Evolutionary conservation across 2,329 filamentous ascomycete species (phyloP), one percentile per base, ranked within the genome.

Genomic region (Onygenales sp.): DNA sequence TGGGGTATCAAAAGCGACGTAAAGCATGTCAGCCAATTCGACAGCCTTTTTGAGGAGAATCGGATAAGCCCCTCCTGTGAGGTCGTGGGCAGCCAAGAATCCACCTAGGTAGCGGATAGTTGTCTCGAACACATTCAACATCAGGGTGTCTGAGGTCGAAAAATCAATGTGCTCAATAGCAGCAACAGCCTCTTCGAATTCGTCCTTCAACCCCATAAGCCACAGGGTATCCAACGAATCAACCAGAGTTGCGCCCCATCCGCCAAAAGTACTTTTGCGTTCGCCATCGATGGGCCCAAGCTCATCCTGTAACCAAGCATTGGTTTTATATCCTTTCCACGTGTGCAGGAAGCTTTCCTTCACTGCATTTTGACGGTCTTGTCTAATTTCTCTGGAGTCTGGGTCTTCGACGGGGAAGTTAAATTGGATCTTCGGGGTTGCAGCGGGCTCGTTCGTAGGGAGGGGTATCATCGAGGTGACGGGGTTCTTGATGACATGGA

Each of bases 221-320:
- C 76, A 79, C 2, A 85, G 73, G 0, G 81, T 82, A 56, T 84
- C 81, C 50, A 85, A 71, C 0, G 75, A 69, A 61, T 85, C 82
- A 27, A 85, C 75, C 49, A 84, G 64, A 0, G 81, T 83, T 2
- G 80, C 81, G 0, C 73, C 80, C 74, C 79, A 82, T 27, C 83
- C 84, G 11, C 80, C 81, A 66, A 84, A 85, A 36, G 79, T 77
- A 59, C 85, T 76, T 44, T 75, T 75, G 48, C 66, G 71, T 2
- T 65, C 61, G 9, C 75, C 81, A 13, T 75, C 75, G 8, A 86
- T 60, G 3, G 84, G 84, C 33, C 73, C 72, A 51, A 86, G 70
- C 59, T 85, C 84, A 63, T 87, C 83, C 48, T 77, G 74, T 60
- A 78, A 75, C 82, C 83, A 87, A 0, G 84, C 84, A 59, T 79